phyloP scores from a whole-genome alignment of 2,329 filamentous ascomycete genomes.

The Setomelanomma holmii region DNA sequence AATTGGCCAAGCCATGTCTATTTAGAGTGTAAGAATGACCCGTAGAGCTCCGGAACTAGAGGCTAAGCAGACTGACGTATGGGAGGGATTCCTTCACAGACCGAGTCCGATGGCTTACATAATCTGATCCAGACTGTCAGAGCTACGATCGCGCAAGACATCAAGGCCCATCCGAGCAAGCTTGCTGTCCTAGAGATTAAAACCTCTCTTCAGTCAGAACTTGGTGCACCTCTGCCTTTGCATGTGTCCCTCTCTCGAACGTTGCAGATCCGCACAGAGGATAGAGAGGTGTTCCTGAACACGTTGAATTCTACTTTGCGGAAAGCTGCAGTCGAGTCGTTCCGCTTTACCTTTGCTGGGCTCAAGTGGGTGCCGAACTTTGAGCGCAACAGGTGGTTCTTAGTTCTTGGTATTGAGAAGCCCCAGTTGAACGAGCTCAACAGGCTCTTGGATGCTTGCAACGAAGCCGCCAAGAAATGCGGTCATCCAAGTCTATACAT shows the following conservation, averaged over 20 bases:
- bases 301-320: slow-evolving; percentile 56
- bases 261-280: slow-evolving; percentile 74
- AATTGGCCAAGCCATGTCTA: slow-evolving; percentile 95
- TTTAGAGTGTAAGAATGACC: slow-evolving; percentile 78
- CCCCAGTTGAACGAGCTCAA: slow-evolving; percentile 47
- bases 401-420: slow-evolving; percentile 71
- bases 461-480: slow-evolving; percentile 65
- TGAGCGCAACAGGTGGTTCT: slow-evolving; percentile 77
- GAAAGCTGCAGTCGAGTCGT: slow-evolving; percentile 59
- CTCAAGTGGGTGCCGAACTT: slow-evolving; percentile 72
- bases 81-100: slow-evolving; percentile 48
- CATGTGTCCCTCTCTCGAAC: slow-evolving; percentile 92
- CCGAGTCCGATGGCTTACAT: slow-evolving; percentile 39
- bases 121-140: slow-evolving; percentile 38
- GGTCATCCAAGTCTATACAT: slow-evolving; percentile 76
- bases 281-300: slow-evolving; percentile 72
- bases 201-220: slow-evolving; percentile 76
- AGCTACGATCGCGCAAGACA: slow-evolving; percentile 23
- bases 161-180: slow-evolving; percentile 28
- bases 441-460: slow-evolving; percentile 70
- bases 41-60: slow-evolving; percentile 1
- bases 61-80: slow-evolving; percentile 37
- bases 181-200: slow-evolving; percentile 57
- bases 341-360: slow-evolving; percentile 53
- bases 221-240: slow-evolving; percentile 78